Conservation (phyloP, 2,329 filamentous ascomycete genomes). For the Colletotrichum sp. region DNA sequence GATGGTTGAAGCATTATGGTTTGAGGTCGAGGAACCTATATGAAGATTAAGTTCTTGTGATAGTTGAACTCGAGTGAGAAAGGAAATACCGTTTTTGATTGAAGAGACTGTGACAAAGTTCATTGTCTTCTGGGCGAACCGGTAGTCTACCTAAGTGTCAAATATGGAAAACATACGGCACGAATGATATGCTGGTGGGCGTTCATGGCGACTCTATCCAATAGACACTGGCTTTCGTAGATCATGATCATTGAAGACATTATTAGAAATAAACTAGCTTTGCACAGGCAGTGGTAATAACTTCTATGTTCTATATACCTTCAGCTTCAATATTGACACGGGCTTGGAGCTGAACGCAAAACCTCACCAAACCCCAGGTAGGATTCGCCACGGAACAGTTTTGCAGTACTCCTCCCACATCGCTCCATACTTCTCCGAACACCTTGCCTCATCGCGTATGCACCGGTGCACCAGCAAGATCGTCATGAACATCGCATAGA, state of each 20-base stretch:
- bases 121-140: neutral
- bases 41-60: neutral
- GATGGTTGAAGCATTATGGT: neutral
- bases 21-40: neutral
- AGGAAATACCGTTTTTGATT: neutral
- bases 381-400: conserved; percentile 44
- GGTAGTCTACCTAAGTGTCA: neutral
- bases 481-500: conserved; percentile 50
- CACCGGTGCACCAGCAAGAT: conserved; percentile 49
- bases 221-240: neutral
- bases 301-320: neutral
- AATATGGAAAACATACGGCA: neutral
- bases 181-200: neutral
- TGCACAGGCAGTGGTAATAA: neutral
- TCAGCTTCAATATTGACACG: neutral
- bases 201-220: neutral
- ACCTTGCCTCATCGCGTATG: conserved; percentile 49
- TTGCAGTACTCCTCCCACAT: conserved; percentile 48
- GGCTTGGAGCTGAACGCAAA: neutral
- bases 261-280: neutral
- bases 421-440: conserved; percentile 47
- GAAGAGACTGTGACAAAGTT: neutral
- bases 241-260: neutral
- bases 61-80: neutral
- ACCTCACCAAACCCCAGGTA: conserved; percentile 35